phyloP scores from a whole-genome alignment of 2,329 filamentous ascomycete genomes.

The Chalaropsis thielavioides region DNA sequence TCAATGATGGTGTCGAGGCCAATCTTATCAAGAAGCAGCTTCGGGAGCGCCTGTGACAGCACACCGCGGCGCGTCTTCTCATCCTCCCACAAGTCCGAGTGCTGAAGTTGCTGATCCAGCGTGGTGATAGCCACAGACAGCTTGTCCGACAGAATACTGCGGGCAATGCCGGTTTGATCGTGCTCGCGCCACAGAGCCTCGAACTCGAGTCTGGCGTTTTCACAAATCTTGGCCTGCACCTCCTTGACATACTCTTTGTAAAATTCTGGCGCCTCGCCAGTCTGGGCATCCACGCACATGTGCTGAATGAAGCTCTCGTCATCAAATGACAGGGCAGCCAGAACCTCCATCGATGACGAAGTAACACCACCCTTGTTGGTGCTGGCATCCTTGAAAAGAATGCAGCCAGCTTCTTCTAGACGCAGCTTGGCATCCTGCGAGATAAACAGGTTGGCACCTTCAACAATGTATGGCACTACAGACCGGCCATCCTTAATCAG shows the following conservation, averaged over 20 bases:
- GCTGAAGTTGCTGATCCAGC: slow-evolving; percentile 89
- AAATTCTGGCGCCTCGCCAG: slow-evolving; percentile 68
- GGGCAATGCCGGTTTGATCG: slow-evolving; percentile 60
- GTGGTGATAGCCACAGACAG: slow-evolving; percentile 89
- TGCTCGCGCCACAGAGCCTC: slow-evolving; percentile 97
- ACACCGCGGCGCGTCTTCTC: slow-evolving; percentile 62
- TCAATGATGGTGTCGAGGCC: slow-evolving; percentile 75
- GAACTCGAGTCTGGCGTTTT: slow-evolving; percentile 87
- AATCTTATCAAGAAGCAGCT: slow-evolving; percentile 73
- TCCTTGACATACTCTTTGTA: slow-evolving; percentile 86
- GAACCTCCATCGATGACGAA: slow-evolving; percentile 87
- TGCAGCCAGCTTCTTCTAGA: slow-evolving; percentile 84
- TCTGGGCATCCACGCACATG: slow-evolving; percentile 67
- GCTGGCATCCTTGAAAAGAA: slow-evolving; percentile 94
- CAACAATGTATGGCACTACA: slow-evolving; percentile 84
- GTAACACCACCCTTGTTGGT: slow-evolving; percentile 98
- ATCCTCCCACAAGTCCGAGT: slow-evolving; percentile 82
- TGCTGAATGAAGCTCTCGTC: slow-evolving; percentile 75
- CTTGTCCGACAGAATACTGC: slow-evolving; percentile 81
- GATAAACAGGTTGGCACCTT: slow-evolving; percentile 96
- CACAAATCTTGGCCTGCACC: slow-evolving; percentile 79
- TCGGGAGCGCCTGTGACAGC: slow-evolving; percentile 71
- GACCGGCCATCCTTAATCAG: slow-evolving; percentile 83
- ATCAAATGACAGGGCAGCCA: slow-evolving; percentile 88
- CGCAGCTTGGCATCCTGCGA: slow-evolving; percentile 95